phyloP scores from a whole-genome alignment of 2,329 filamentous ascomycete species.

The Nannizziopsis barbatae region DNA sequence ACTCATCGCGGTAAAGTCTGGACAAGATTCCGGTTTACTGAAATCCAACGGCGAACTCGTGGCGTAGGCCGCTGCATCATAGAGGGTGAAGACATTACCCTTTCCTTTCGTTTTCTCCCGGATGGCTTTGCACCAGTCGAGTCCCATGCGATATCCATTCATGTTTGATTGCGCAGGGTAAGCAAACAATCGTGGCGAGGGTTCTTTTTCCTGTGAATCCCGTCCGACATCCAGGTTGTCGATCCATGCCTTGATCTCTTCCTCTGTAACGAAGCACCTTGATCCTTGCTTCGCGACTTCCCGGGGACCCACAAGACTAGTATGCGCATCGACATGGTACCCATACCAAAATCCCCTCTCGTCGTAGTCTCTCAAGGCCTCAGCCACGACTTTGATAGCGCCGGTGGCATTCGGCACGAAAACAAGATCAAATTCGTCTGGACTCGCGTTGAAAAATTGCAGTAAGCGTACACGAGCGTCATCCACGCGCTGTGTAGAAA shows the following conservation, averaged over 20 bases:
- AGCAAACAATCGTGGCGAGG: slow-evolving; percentile 49
- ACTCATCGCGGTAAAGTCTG: slow-evolving; percentile 79
- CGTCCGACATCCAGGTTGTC: slow-evolving; percentile 21
- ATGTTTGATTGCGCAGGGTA: slow-evolving; percentile 91
- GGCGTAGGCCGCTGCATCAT: slow-evolving; percentile 74
- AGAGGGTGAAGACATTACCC: slow-evolving; percentile 50
- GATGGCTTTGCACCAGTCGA: slow-evolving; percentile 52
- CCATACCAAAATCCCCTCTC: slow-evolving; percentile 63
- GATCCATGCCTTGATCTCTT: slow-evolving; percentile 56
- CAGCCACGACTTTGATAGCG: slow-evolving; percentile 73
- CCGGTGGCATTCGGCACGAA: slow-evolving; percentile 91
- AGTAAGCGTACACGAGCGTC: slow-evolving; percentile 61
- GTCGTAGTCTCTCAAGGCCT: slow-evolving; percentile 58
- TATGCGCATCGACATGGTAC: slow-evolving; percentile 78
- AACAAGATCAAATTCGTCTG: slow-evolving; percentile 70
- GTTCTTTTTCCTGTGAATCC: slow-evolving; percentile 16
- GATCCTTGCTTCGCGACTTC: slow-evolving; percentile 54
- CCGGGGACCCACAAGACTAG: slow-evolving; percentile 70
- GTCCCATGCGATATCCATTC: slow-evolving; percentile 65
- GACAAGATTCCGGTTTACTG: slow-evolving; percentile 47
- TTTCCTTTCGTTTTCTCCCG: slow-evolving; percentile 25
- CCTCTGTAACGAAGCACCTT: slow-evolving; percentile 54
- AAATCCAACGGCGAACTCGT: slow-evolving; percentile 69
- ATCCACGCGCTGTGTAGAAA: slow-evolving; percentile 63
- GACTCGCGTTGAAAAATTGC: slow-evolving; percentile 68